Conservation (phyloP, 2,329 filamentous ascomycete genomes). For the Botrytis fabae region DNA sequence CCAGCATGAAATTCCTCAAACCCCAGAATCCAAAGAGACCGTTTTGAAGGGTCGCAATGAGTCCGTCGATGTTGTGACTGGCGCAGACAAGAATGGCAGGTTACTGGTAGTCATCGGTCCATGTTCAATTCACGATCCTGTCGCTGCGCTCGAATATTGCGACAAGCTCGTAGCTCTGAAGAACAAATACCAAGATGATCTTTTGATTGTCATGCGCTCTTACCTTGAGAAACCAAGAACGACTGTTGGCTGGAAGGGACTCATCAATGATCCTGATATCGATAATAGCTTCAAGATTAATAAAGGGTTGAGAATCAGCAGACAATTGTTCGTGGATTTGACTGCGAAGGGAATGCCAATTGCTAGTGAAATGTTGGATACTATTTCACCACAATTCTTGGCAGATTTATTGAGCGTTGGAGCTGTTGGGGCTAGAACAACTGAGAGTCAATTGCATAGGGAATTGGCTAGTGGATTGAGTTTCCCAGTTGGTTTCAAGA, state of each 20-base stretch:
- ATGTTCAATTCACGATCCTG: constrained; percentile 95
- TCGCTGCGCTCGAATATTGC: constrained; percentile 90
- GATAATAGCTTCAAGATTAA: constrained; percentile 99
- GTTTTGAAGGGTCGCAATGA: constrained; percentile 64
- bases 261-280: constrained; percentile 98
- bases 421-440: constrained; percentile 93
- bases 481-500: constrained; percentile 99
- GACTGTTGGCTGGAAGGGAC: constrained; percentile 96
- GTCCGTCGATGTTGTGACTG: constrained; percentile 67
- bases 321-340: constrained; percentile 90
- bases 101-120: constrained; percentile 84
- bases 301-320: constrained; percentile 84
- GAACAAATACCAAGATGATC: constrained; percentile 83
- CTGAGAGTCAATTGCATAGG: constrained; percentile 92
- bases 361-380: constrained; percentile 96
- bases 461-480: constrained; percentile 91
- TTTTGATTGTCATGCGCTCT: constrained; percentile 94
- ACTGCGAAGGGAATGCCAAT: constrained; percentile 93
- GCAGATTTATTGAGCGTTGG: constrained; percentile 90
- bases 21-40: constrained; percentile 47
- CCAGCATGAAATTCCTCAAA: constrained; percentile 81
- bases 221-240: constrained; percentile 99
- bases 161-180: constrained; percentile 76
- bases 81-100: constrained; percentile 57
- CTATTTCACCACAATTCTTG: constrained; percentile 95